Percentiles rank a stretch among this genome's conserved stretches.
These are phyloP conservation scores for Pseudoscleropodium purum DNA, from an alignment of 225 moss, liverwort and hornwort species.

Conservation along the genomic window DNA sequence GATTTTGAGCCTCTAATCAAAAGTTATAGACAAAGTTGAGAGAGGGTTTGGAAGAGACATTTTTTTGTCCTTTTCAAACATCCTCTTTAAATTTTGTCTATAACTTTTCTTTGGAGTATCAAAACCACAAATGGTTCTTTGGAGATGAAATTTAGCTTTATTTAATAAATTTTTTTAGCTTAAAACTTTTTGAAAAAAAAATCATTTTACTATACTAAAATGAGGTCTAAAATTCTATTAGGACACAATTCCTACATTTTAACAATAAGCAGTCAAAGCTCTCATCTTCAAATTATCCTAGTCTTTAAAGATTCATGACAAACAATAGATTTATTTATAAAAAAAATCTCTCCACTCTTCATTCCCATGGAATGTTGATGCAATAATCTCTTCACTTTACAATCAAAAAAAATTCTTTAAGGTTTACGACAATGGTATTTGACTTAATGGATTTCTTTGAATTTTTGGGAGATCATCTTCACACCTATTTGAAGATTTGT, in stretches of 20 bases:
- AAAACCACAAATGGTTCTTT: no score
- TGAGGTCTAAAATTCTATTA: not conserved
- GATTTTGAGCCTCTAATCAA: not conserved
- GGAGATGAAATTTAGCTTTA: not conserved
- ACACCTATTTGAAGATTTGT: not conserved
- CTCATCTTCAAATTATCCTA: not conserved
- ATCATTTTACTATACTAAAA: not conserved
- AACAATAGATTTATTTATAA: not conserved
- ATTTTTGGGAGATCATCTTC: not conserved
- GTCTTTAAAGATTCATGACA: not conserved
- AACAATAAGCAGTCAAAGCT: not conserved
- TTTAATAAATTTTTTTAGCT: not conserved
- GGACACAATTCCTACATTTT: not conserved
- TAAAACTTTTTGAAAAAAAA: not conserved
- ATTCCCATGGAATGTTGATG: rapidly evolving
- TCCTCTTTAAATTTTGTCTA: not conserved
- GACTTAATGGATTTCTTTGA: not conserved
- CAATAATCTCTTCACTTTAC: not conserved
- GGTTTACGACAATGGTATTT: not conserved
- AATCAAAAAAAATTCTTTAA: not conserved
- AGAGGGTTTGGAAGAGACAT: not conserved
- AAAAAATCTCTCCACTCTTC: rapidly evolving
- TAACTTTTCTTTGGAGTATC: no score
- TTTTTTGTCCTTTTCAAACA: no score
- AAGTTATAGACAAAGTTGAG: not conserved